Conservation (phyloP, 306 rosid genomes). For the Gillenia trifoliata region DNA sequence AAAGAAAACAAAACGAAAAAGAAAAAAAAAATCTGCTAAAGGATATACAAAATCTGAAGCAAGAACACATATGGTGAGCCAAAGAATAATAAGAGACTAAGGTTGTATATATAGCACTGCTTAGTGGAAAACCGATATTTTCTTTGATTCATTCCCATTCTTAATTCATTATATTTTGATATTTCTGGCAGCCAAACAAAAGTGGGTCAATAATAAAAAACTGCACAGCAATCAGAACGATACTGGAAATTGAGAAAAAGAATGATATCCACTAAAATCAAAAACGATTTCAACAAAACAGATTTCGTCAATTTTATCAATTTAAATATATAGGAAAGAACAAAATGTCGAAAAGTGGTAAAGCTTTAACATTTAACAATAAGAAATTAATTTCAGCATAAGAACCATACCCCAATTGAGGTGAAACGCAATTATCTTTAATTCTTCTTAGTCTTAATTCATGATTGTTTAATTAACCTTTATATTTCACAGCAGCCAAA, state of each 20-base stretch:
- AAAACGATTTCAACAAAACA: not conserved
- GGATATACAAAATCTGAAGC: too few relatives aligned
- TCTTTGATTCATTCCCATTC: not conserved
- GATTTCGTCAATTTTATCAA: not conserved
- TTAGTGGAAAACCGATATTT: not conserved
- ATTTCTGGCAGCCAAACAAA: not conserved
- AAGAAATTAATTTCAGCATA: not conserved
- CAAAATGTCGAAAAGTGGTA: not conserved
- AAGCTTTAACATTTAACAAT: not conserved
- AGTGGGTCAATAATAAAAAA: not conserved
- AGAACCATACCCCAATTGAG: not conserved
- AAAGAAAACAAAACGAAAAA: too few relatives aligned
- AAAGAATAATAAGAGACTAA: not conserved
- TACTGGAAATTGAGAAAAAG: not conserved
- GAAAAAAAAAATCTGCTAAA: too few relatives aligned
- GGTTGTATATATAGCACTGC: not conserved
- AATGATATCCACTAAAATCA: not conserved
- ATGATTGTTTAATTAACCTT: not conserved
- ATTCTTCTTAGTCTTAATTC: not conserved
- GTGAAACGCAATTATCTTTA: not conserved
- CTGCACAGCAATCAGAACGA: not conserved
- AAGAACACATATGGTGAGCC: not conserved
- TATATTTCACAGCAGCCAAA: not conserved
- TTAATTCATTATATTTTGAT: not conserved
- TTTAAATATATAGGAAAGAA: not conserved